Conservation (phyloP, 2,329 filamentous ascomycete genomes). For the Bimuria novae-zelandiae region DNA sequence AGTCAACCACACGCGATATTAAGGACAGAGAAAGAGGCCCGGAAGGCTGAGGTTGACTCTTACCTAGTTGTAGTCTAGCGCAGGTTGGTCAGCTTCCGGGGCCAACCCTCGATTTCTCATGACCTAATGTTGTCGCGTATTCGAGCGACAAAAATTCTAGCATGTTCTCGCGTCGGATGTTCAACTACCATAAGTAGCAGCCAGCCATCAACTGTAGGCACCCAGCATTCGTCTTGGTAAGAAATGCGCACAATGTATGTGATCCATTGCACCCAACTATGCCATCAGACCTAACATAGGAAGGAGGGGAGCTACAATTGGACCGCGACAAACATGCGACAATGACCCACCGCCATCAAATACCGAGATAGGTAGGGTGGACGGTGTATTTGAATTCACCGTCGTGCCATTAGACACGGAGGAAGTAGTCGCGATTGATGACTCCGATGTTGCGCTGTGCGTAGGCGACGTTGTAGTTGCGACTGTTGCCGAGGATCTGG, state of each 20-base stretch:
- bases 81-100: too few species aligned
- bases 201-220: too few species aligned
- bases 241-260: neutral
- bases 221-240: neutral
- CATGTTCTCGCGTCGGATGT: too few species aligned
- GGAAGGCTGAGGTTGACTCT: too few species aligned
- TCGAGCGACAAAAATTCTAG: too few species aligned
- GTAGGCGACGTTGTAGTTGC: neutral
- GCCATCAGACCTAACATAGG: neutral
- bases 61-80: too few species aligned
- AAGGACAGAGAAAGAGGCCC: too few species aligned
- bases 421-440: neutral
- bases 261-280: neutral
- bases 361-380: neutral
- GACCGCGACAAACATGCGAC: neutral
- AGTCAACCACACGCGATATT: too few species aligned
- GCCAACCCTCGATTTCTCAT: too few species aligned
- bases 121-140: too few species aligned
- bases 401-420: neutral
- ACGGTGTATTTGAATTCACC: neutral
- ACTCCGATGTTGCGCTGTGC: neutral
- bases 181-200: too few species aligned
- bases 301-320: neutral
- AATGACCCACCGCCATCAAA: neutral
- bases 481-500: neutral